Percentiles rank a stretch among this genome's conserved stretches.
Evolutionary conservation across 305 asterid species (phyloP).

Genomic region (Fraxinus angustifolia): DNA sequence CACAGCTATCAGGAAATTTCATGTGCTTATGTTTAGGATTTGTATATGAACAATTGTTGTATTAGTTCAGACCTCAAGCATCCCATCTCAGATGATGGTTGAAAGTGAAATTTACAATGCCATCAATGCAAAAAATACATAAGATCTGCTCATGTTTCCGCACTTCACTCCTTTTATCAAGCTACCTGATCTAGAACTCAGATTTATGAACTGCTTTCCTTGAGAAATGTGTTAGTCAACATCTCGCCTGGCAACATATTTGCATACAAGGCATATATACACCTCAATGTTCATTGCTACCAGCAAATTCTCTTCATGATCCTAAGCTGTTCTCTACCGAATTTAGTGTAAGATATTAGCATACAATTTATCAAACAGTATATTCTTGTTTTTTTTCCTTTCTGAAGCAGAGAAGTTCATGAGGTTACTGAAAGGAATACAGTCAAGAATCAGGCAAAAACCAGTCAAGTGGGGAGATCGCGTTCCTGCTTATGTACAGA

Average conservation of each 20-base stretch:
- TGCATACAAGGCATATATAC: neutral
- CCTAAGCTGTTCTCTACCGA: neutral
- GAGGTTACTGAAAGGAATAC: neutral
- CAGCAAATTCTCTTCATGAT: neutral
- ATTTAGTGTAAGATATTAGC: neutral
- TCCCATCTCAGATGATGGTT: neutral
- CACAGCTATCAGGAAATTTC: neutral
- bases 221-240: neutral
- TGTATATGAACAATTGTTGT: neutral
- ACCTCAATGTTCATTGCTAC: neutral
- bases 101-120: neutral
- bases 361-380: neutral
- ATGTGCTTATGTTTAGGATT: neutral
- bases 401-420: neutral
- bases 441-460: neutral
- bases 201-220: neutral
- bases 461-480: neutral
- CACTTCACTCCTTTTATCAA: neutral
- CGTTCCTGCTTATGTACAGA: neutral
- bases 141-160: neutral
- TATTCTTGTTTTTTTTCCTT: neutral
- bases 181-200: neutral
- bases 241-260: neutral
- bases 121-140: neutral
- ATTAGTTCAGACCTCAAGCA: neutral